phyloP scores from a whole-genome alignment of 495 filamentous ascomycete species.

The Neurospora terricola region DNA sequence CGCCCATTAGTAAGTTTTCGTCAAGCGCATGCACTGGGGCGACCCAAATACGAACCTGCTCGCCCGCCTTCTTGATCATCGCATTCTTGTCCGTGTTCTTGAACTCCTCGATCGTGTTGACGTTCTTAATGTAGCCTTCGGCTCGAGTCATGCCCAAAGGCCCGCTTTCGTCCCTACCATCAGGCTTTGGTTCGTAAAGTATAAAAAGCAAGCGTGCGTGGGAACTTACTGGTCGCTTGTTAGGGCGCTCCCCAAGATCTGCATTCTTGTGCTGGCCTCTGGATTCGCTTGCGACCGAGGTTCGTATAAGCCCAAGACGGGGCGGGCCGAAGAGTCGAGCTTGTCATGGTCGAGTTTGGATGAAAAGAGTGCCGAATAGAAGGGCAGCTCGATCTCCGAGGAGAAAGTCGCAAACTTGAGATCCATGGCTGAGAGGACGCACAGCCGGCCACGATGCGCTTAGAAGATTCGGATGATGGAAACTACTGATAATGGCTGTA shows the following conservation, averaged over 20 bases:
- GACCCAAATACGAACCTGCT: slow-evolving; percentile 47
- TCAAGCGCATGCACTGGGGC: not conserved
- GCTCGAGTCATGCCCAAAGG: slow-evolving; percentile 65
- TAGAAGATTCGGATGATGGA: not conserved
- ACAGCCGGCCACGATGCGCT: not conserved
- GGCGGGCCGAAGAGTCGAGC: slow-evolving; percentile 83
- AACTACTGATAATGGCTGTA: not conserved
- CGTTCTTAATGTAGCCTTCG: slow-evolving; percentile 89
- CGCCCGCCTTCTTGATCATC: slow-evolving; percentile 62
- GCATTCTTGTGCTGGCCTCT: slow-evolving; percentile 69
- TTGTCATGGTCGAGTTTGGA: slow-evolving; percentile 95
- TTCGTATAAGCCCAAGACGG: slow-evolving; percentile 83
- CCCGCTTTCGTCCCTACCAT: slow-evolving; percentile 40
- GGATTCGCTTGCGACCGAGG: slow-evolving; percentile 57
- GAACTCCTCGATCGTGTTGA: slow-evolving; percentile 94
- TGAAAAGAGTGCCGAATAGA: slow-evolving; percentile 79
- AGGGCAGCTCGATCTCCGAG: slow-evolving; percentile 89
- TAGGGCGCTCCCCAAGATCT: slow-evolving; percentile 78
- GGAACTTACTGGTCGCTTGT: slow-evolving; percentile 65
- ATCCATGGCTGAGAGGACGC: slow-evolving; percentile 14
- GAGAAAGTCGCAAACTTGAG: slow-evolving; percentile 70
- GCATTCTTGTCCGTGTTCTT: slow-evolving; percentile 59
- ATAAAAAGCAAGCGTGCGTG: not conserved
- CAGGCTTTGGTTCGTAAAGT: slow-evolving; percentile 3
- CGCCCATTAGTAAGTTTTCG: slow-evolving; percentile 5